Evolutionary conservation across 2,329 filamentous ascomycete genomes (phyloP), one percentile per base, ranked within the genome.

Genomic region (Fusarium chaquense): DNA sequence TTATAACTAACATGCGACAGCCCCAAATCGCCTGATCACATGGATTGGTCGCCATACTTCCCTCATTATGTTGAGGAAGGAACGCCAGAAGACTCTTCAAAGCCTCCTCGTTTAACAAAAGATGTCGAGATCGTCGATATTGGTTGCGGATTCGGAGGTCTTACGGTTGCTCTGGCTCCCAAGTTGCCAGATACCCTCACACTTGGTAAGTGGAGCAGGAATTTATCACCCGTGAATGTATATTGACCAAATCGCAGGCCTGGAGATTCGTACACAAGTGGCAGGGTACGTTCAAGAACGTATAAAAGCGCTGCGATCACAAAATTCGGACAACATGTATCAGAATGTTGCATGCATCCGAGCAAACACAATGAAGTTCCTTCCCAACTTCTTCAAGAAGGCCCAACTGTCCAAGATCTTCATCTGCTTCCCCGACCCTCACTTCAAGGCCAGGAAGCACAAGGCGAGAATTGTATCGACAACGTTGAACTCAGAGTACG

Each of bases 331-430:
- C 8, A 79, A 81, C 52, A 80, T 83, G 47, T 98, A 93, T 79
- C 91, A 97, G 77, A 99, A 99, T 79, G 91, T 95, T 56, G 90
- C 92, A 35, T 97, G 93, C 77, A 84, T 99, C 49, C 91, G 96
- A 67, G 93, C 93, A 71, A 99, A 99, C 83, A 93, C 93, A 7
- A 99, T 99, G 96, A 99, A 99, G 79, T 99, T 98, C 80, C 84
- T 99, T n/a, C 95, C 97, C 67, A 98, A 99, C 78, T 97, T 98
- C 85, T 98, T 99, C 84, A 83, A 82, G 57, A 92, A 90, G 75
- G 85, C 82, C 16, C 94, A 98, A 78, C 88, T 99, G 16, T 88
- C 86, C 68, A 97, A 97, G 78, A 93, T 98, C 77, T 99, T 99
- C 80, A 92, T 99, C 75, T 99, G 96, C 83, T 99, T 99, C 78